Evolutionary conservation across 1,139 yeast genomes (phyloP), one percentile per base, ranked within the genome.

Genomic region (Magnusiomyces tetraspermus): DNA sequence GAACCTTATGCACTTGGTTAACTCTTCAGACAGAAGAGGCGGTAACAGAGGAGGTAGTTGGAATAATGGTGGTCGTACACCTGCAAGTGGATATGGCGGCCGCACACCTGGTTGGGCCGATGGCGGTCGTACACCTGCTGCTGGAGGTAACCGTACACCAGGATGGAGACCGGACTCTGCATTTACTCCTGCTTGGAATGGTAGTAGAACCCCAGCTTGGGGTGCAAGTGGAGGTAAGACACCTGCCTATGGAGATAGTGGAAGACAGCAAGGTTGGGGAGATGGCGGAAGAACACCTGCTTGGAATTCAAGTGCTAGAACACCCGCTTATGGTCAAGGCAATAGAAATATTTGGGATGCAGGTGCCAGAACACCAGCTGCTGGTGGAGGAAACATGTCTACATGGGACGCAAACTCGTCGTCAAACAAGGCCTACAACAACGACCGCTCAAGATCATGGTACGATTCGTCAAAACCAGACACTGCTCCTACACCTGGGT

Each of bases 111-210:
- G 68, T 26, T 46, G 48, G 48, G 48, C 48, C 15, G 48, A 33
- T 33, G 48, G 48, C 3, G 59, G 61, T 51, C 59, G 61, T 49
- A 65, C 65, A 55, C 68, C 72, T 22, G 65, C 59, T 13, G 76
- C 42, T 60, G 84, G 83, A 53, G 80, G 81, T 36, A 74, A 73
- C 30, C 44, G 55, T 55, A 76, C 80, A 1, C 82, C 84, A 1
- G 76, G 78, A 2, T 76, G 79, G 79, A 63, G 60, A 33, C 67
- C 67, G n/a, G 62, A 64, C 52, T 71, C 73, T 57, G 33, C 33
- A 28, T 28, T 28, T 28, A 76, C 80, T 2, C 79, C 82, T 2
- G 73, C 79, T 4, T 65, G 60, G 43, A 57, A 48, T 19, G 58
- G 63, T 13, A 66, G 67, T 2, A 67, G 66, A 46, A 70, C 73